These are phyloP conservation scores for Blakeslea trispora DNA, from an alignment of 371 early-diverging fungal genomes.

Conservation along the genomic window DNA sequence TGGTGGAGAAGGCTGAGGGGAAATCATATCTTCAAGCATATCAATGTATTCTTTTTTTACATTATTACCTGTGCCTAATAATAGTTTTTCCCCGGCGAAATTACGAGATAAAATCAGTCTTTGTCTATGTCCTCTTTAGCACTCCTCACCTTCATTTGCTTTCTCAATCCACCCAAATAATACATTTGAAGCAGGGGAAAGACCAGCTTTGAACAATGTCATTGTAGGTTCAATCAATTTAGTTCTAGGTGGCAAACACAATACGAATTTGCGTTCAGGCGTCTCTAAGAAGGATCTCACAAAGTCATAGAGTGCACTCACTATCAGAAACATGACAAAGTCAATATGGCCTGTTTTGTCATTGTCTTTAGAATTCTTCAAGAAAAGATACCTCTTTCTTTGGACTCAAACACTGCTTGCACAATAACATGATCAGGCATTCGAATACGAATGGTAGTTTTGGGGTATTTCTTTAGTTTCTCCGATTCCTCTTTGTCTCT, in stretches of 20 bases:
- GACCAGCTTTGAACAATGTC: conserved; percentile 45
- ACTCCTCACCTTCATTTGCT: conserved; percentile 23
- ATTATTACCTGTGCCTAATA: neutral
- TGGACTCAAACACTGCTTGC: conserved; percentile 46
- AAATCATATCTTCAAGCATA: conserved; percentile 32
- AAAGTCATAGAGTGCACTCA: conserved; percentile 44
- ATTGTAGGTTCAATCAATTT: conserved; percentile 40
- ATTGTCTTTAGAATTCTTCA: too few species aligned
- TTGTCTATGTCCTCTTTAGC: neutral
- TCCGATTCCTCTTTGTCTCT: conserved; percentile 47
- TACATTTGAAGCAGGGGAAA: conserved; percentile 51
- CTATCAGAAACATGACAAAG: conserved; percentile 12
- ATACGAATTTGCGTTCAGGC: conserved; percentile 47
- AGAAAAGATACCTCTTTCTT: conserved; percentile 41
- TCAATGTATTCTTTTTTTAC: conserved; percentile 31
- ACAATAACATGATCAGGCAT: conserved; percentile 47
- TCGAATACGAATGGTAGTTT: conserved; percentile 49
- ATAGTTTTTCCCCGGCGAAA: too few species aligned
- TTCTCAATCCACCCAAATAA: conserved; percentile 51
- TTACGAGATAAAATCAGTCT: neutral
- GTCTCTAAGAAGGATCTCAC: conserved; percentile 39
- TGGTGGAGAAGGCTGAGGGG: conserved; percentile 14
- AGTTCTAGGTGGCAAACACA: conserved; percentile 49
- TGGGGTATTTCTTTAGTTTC: conserved; percentile 47
- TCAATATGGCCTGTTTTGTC: too few species aligned